Evolutionary conservation across 768 basidiomycete species (phyloP).

Genomic region (Leccinellum luteum): DNA sequence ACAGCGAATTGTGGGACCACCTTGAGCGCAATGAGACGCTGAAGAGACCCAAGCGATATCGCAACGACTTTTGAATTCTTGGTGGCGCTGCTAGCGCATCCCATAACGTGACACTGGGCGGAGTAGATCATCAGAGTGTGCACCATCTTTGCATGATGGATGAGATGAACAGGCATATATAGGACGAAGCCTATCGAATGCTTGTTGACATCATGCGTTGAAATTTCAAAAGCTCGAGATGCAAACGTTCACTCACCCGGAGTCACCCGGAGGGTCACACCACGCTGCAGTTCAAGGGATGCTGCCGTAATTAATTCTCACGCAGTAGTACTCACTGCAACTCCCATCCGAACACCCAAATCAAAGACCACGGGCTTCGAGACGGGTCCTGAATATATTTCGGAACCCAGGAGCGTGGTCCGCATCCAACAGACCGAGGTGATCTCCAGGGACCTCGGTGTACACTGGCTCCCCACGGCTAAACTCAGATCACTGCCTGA

Average conservation of each 20-base stretch:
- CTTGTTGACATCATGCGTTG: too few relatives aligned
- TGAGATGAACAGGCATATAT: background rate
- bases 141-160: slow-evolving; percentile 51
- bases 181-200: background rate
- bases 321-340: too few relatives aligned
- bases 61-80: slow-evolving; percentile 93
- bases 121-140: slow-evolving; percentile 77
- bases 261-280: too few relatives aligned
- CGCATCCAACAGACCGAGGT: slow-evolving; percentile 25
- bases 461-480: slow-evolving; percentile 11
- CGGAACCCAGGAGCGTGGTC: slow-evolving; percentile 21
- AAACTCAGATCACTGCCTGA: slow-evolving; percentile 14
- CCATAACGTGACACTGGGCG: slow-evolving; percentile 92
- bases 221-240: too few relatives aligned
- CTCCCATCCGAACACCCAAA: background rate
- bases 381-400: slow-evolving; percentile 18
- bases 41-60: slow-evolving; percentile 86
- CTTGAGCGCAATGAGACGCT: slow-evolving; percentile 83
- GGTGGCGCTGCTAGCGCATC: slow-evolving; percentile 88
- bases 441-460: slow-evolving; percentile 15
- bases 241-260: too few relatives aligned
- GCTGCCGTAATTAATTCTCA: too few relatives aligned
- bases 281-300: too few relatives aligned
- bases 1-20: slow-evolving; percentile 82
- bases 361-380: slow-evolving; percentile 11